These are phyloP conservation scores for Neurospora sublineolata DNA, from an alignment of 495 filamentous ascomycete species.

Conservation along the genomic window DNA sequence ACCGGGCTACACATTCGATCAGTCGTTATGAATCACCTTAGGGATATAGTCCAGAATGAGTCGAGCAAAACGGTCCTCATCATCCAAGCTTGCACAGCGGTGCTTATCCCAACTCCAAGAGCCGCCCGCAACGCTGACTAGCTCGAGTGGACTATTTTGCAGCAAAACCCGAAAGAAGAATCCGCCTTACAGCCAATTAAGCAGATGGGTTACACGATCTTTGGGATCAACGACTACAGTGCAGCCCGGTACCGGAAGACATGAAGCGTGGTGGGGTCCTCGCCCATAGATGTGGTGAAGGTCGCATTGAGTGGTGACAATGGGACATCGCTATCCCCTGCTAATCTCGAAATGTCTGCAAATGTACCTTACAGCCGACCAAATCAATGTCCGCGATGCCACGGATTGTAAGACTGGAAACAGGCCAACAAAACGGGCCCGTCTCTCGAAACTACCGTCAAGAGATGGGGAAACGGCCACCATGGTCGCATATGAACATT, in stretches of 20 bases:
- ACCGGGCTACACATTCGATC: background rate
- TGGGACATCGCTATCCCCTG: background rate
- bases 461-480: background rate
- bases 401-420: background rate
- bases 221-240: background rate
- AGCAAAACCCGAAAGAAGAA: no score
- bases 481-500: background rate
- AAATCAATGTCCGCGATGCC: background rate
- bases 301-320: background rate
- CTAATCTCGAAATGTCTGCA: background rate
- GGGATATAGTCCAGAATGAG: background rate
- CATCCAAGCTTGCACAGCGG: background rate
- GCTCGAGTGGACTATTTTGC: background rate
- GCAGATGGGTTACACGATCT: background rate
- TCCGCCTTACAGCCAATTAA: background rate
- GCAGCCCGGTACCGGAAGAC: background rate
- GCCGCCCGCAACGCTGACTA: background rate
- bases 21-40: background rate
- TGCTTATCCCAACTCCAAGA: background rate
- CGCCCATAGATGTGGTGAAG: background rate
- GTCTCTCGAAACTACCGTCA: background rate
- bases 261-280: background rate
- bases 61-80: background rate
- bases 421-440: background rate
- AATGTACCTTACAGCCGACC: background rate